phyloP scores from a whole-genome alignment of 768 basidiomycete genomes.

The Lyophyllum decastes region DNA sequence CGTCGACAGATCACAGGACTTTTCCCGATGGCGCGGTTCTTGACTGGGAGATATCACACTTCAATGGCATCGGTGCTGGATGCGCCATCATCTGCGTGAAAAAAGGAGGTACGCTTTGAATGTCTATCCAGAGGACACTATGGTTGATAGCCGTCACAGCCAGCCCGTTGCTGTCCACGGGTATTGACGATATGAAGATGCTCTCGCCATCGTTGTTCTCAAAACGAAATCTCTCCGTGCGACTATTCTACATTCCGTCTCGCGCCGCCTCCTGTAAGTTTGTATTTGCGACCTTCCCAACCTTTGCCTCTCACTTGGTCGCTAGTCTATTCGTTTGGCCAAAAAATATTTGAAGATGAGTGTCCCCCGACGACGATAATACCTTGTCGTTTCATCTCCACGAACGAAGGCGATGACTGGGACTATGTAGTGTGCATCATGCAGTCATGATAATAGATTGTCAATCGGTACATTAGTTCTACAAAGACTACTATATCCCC shows the following conservation, averaged over 20 bases:
- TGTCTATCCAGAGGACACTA: not conserved
- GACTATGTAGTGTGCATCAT: conserved; percentile 57
- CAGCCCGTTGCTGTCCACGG: conserved; percentile 7
- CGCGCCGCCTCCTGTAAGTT: conserved; percentile 29
- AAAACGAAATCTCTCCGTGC: conserved; percentile 35
- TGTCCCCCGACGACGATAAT: conserved; percentile 46
- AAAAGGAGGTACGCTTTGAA: conserved; percentile 27
- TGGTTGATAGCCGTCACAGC: conserved; percentile 7
- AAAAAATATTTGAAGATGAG: conserved; percentile 27
- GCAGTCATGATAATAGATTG: conserved; percentile 22
- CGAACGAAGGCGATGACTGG: conserved; percentile 45
- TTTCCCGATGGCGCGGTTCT: conserved; percentile 18
- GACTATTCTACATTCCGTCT: conserved; percentile 45
- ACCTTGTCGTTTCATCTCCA: conserved; percentile 54
- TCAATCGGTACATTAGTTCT: conserved; percentile 6
- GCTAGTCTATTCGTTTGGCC: conserved; percentile 22
- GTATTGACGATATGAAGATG: not conserved
- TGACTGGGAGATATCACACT: conserved; percentile 51
- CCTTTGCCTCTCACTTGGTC: not conserved
- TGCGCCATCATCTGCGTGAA: conserved; percentile 48
- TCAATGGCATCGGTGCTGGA: conserved; percentile 39
- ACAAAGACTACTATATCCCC: not conserved
- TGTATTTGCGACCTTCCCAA: not conserved
- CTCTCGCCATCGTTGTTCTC: not conserved
- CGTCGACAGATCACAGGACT: not conserved